Base-by-base conservation (phyloP, 768 basidiomycete genomes). In the Suillus tomentosus region DNA sequence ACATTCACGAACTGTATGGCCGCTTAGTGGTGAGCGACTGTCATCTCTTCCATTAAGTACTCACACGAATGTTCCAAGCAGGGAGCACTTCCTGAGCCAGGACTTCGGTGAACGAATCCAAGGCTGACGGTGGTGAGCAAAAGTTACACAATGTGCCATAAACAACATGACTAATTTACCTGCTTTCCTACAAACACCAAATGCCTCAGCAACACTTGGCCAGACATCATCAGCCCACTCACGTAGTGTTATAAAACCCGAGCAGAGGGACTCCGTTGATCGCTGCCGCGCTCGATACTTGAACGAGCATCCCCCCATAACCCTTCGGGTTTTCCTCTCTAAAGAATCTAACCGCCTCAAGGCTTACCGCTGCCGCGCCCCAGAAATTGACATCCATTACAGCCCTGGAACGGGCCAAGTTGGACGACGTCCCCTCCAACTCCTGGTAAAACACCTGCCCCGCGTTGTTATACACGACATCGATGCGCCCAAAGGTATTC, bases 311-410 rank as follows among this genome's bases (percentile, higher is more conserved):
- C 43, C 43, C 43, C 43, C 19, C 5, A 50, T 14, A 3, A 8
- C 48, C 48, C 48, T 50, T 50, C 13, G 24, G 56, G 36, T 71
- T 73, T 24, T 58, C 72, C 14, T 73, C 72, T 17, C 72, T 63
- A 53, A 72, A 72, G 51, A 68, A 60, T 40, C 50, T 53, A 48
- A 68, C 58, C 27, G 78, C 80, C 73, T 78, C 71, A 61, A 66
- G 77, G 40, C 71, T 75, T 54, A 83, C 73, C 59, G 78, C 66
- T 5, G 76, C 80, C 0, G 80, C 77, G 0, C 79, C 82, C 80
- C 82, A 82, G 62, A 82, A 84, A 50, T 77, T 72, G 13, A 81
- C 76, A 60, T 82, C 82, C 22, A 50, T 50, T 3, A 50, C 2
- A 13, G 22, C 48, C 24, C 13, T 50, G 22, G 13, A 22, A 50